phyloP scores from a whole-genome alignment of 768 basidiomycete species.

The Lactarius vividus region DNA sequence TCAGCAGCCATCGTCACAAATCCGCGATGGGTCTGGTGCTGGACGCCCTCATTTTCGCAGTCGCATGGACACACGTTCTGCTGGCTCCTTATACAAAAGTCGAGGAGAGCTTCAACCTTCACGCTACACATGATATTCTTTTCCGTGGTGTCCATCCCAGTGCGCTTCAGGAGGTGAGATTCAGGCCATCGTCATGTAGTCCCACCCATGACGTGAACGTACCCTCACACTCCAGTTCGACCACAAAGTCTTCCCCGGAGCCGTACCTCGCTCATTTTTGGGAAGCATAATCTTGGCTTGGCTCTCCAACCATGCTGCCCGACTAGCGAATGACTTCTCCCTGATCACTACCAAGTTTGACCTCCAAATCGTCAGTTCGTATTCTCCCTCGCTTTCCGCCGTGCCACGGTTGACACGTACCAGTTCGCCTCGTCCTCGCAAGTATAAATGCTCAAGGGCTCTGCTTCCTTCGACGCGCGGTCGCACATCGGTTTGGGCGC shows the following conservation, averaged over 20 bases:
- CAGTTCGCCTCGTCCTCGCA: constrained; percentile 76
- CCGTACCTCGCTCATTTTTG: constrained; percentile 84
- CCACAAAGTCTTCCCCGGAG: constrained; percentile 84
- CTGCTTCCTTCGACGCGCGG: constrained; percentile 58
- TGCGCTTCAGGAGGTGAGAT: constrained; percentile 45
- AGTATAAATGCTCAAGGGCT: constrained; percentile 61
- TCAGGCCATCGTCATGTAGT: not conserved
- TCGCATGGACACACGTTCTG: constrained; percentile 65
- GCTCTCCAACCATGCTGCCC: constrained; percentile 49
- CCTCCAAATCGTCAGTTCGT: constrained; percentile 68
- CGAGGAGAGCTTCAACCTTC: constrained; percentile 95
- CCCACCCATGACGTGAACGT: not conserved
- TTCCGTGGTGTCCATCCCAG: constrained; percentile 59
- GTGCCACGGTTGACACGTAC: not conserved
- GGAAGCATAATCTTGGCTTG: constrained; percentile 71
- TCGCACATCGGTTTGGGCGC: constrained; percentile 62
- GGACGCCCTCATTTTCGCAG: constrained; percentile 50
- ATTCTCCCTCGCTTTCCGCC: not conserved
- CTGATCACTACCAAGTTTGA: constrained; percentile 56
- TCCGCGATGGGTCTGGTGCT: constrained; percentile 38
- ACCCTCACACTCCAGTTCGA: constrained; percentile 62
- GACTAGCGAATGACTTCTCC: constrained; percentile 42
- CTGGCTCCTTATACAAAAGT: constrained; percentile 92
- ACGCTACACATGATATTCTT: constrained; percentile 85
- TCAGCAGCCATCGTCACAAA: not conserved